These are phyloP conservation scores for Monosporascus sp. DNA, from an alignment of 2,329 filamentous ascomycete species.

Conservation along the genomic window DNA sequence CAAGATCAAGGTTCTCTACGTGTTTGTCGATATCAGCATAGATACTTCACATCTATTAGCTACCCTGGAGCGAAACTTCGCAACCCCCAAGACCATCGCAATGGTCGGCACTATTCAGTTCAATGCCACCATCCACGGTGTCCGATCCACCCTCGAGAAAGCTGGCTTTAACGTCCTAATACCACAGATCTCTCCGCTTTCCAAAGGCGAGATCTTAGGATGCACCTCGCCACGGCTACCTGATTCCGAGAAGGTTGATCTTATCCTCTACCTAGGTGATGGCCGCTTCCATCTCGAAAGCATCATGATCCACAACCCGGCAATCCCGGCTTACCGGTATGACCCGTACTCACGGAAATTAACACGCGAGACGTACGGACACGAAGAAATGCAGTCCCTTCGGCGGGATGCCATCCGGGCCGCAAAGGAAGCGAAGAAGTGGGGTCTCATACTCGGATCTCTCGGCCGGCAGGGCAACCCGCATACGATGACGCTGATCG, in stretches of 20 bases:
- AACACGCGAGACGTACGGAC: constrained; percentile 86
- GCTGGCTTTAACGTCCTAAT: constrained; percentile 83
- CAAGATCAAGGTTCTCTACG: constrained; percentile 93
- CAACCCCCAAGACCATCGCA: constrained; percentile 77
- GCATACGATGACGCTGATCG: constrained; percentile 82
- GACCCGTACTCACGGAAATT: constrained; percentile 92
- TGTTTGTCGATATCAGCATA: constrained; percentile 97
- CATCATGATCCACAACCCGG: constrained; percentile 97
- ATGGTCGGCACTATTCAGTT: constrained; percentile 98
- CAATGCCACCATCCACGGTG: constrained; percentile 90
- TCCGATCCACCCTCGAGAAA: constrained; percentile 69
- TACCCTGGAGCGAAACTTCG: constrained; percentile 84
- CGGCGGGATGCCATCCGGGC: constrained; percentile 70
- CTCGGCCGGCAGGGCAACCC: constrained; percentile 94
- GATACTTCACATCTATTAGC: constrained; percentile 82
- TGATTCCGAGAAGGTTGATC: constrained; percentile 51
- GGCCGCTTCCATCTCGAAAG: constrained; percentile 71
- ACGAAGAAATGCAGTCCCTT: constrained; percentile 81
- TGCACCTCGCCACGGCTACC: constrained; percentile 80
- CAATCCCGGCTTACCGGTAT: constrained; percentile 87
- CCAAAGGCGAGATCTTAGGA: constrained; percentile 93
- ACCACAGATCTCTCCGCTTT: constrained; percentile 87
- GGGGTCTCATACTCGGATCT: constrained; percentile 91
- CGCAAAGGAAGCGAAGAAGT: constrained; percentile 75
- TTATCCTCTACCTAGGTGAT: constrained; percentile 39